These are phyloP conservation scores for Candida dubliniensis DNA, from an alignment of 1,139 yeast genomes.

Conservation along the genomic window DNA sequence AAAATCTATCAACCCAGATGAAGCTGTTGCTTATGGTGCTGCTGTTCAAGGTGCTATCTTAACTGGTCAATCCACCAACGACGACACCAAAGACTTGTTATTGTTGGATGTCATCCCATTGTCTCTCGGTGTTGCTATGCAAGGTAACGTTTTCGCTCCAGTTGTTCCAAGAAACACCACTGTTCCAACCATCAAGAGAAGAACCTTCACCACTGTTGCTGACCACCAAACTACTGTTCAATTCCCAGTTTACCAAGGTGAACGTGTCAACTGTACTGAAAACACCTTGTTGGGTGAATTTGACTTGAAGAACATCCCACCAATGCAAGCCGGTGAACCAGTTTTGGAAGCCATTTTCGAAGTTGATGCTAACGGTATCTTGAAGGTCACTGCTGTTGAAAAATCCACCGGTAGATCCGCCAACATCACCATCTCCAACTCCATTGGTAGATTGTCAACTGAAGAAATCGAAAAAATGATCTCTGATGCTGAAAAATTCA, in stretches of 20 bases:
- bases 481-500: slow-evolving; percentile 97
- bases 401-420: slow-evolving; percentile 99
- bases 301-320: slow-evolving; percentile 98
- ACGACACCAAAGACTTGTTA: slow-evolving; percentile 95
- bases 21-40: slow-evolving; percentile 98
- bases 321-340: slow-evolving; percentile 99
- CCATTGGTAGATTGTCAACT: slow-evolving; percentile 97
- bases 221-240: slow-evolving; percentile 99
- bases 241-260: slow-evolving; percentile 99
- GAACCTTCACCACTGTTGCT: slow-evolving; percentile 99
- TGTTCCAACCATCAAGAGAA: slow-evolving; percentile 98
- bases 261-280: slow-evolving; percentile 99
- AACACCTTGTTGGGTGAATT: slow-evolving; percentile 99
- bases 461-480: slow-evolving; percentile 99
- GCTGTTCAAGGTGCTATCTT: slow-evolving; percentile 99
- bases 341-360: slow-evolving; percentile 99
- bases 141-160: slow-evolving; percentile 98
- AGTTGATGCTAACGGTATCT: slow-evolving; percentile 99
- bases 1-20: slow-evolving; percentile 98
- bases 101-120: slow-evolving; percentile 98
- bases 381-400: slow-evolving; percentile 99
- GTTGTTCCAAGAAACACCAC: slow-evolving; percentile 99
- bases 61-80: slow-evolving; percentile 96
- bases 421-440: slow-evolving; percentile 99
- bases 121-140: slow-evolving; percentile 99